Conservation (phyloP, 805 yeast genomes). For the Myxozyma geophila region DNA sequence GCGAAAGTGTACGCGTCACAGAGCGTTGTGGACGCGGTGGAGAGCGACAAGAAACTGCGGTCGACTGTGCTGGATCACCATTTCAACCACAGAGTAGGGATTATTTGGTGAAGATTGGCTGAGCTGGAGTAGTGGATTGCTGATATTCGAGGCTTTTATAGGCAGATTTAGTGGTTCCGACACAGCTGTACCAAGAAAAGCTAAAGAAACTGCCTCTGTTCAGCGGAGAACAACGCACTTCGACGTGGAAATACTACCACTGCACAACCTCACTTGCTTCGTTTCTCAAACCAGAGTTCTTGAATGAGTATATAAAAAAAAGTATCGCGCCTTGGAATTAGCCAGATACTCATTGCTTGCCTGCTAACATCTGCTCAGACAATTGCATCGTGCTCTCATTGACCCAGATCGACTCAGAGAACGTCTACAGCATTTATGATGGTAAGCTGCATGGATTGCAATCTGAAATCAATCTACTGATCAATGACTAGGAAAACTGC, state of each 20-base stretch:
- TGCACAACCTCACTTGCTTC: constrained; percentile 21
- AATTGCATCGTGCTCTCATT: constrained; percentile 32
- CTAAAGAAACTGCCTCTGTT: constrained; percentile 9
- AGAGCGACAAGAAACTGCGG: constrained; percentile 12
- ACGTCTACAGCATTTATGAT: constrained; percentile 32
- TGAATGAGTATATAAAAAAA: constrained; percentile 28
- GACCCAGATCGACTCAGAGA: constrained; percentile 27
- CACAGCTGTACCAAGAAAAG: constrained; percentile 10
- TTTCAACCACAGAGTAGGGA: constrained; percentile 28
- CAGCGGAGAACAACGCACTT: constrained; percentile 10
- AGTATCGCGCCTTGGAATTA: constrained; percentile 4
- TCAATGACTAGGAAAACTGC: constrained; percentile 16
- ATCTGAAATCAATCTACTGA: not conserved
- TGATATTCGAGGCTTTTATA: not conserved
- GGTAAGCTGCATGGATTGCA: constrained; percentile 11
- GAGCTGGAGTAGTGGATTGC: not conserved
- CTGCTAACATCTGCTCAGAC: constrained; percentile 7
- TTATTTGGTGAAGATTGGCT: not conserved
- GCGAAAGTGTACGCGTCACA: constrained; percentile 32
- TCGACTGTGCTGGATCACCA: constrained; percentile 26
- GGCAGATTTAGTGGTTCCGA: constrained; percentile 25
- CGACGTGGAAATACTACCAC: constrained; percentile 26
- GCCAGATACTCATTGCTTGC: not conserved
- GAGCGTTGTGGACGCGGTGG: not conserved
- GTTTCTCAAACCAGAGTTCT: constrained; percentile 26